Base-by-base conservation (phyloP, 148 eudicot species). In the Arctostaphylos glauca region DNA sequence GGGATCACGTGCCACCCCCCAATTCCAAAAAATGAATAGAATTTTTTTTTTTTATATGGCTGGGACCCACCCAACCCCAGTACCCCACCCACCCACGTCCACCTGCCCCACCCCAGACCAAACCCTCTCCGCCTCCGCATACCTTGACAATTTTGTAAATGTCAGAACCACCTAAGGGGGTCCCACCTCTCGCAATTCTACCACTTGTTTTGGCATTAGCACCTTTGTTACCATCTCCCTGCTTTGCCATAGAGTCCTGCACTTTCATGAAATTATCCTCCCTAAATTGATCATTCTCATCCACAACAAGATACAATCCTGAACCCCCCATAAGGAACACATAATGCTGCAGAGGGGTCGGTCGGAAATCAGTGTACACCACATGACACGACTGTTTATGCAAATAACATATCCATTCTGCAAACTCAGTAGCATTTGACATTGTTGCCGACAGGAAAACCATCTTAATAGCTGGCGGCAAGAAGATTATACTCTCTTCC, bases 371-470 rank as follows among this genome's bases (percentile, higher is more conserved):
- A 0, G 99, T 96, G 75, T 96, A 96, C n/a, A 96, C 99, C 81
- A 96, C 99, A 84, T 96, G 99, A 54, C 99, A 96, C 8, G 99
- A 98, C 89, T 96, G 98, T 77, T 94, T 96, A 81, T 94, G 99
- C 54, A 96, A 82, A 70, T 93, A 91, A 84, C 99, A 96, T 83
- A 96, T 96, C 99, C 99, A 96, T 86, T 96, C 98, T 1, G 98
- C 99, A 88, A 96, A 96, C 82, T 96, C 97, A 0, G 97, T 96
- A 4, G 99, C 97, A 88, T 96, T 96, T 1, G 99, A 94, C 98
- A 96, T 96, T 0, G 99, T 96, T 5, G 99, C 99, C 0, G 98
- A 94, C 73, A 96, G 86, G 62, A 96, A 96, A 25, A 96, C 97
- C 99, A 96, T 96, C 88, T 96, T 96, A 79, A 96, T 96, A 83